Base-by-base conservation (phyloP, 192 early-diverging fungal genomes). In the Rhizoclosmatium sp. region DNA sequence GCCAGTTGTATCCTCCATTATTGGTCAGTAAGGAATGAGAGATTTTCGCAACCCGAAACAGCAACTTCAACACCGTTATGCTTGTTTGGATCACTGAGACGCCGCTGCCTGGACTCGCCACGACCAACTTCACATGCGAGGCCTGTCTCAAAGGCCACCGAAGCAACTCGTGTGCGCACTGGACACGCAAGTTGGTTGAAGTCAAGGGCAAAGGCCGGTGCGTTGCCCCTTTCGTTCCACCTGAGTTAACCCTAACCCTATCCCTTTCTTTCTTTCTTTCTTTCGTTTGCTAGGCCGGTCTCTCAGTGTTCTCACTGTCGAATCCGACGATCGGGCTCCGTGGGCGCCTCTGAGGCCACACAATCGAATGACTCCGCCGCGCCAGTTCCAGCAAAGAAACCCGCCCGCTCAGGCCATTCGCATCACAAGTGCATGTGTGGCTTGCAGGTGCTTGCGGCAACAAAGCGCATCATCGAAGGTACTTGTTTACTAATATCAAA, bases 201-300 rank as follows among this genome's bases (percentile, higher is more conserved):
- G 70, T 72, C 16, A 72, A 72, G 70, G 70, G 70, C 47, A 72
- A 72, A 51, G 70, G 70, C 23, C 70, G 70, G 67, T 69, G 40
- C 5, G 46, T 42, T 47, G 42, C 4, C 31, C 46, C 40, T 12
- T 16, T n/a, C 3, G 62, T 65, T 65, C 31, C 58, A 59, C 58
- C 16, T 21, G 16, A n/a, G 58, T n/a, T n/a, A 59, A 2, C 58
- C 58, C 31, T 31, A 31, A 31, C 31, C 31, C 31, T 31, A 31
- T 31, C 31, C 31, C 31, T 31, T 31, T 31, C 31, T 31, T 31
- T 31, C 31, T 31, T 31, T 31, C 31, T 31, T 31, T 31, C 31
- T 31, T 31, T 31, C 31, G 31, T 31, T 31, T 31, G 31, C 0
- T 10, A 69, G 67, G 2, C 70, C 70, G 7, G 70, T 72, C 51